Evolutionary conservation across 345 rosid genomes (phyloP).

Genomic region (Syzygium oleosum): DNA sequence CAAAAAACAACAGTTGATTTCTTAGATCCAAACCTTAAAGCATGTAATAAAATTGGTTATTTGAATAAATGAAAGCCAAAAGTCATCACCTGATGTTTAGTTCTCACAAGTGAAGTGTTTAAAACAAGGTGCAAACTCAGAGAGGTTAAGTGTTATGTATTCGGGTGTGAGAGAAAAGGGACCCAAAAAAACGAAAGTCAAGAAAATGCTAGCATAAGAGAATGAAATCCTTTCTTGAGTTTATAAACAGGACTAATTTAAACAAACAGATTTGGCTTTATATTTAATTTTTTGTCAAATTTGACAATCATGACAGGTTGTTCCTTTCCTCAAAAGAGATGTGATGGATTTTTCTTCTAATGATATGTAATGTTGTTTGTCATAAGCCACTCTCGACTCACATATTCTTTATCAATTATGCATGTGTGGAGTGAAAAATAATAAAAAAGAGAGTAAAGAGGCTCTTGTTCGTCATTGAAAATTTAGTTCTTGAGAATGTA

Average conservation of each 20-base stretch:
- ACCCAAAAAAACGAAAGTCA: not conserved
- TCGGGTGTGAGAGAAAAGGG: not conserved
- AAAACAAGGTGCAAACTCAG: not conserved
- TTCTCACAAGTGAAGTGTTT: not conserved
- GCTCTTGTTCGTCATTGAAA: not conserved
- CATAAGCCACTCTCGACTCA: not conserved
- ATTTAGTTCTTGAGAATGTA: not conserved
- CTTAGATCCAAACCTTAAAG: not conserved
- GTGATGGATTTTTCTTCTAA: not conserved
- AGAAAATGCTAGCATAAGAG: not conserved
- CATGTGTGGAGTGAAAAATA: not conserved
- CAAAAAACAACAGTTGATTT: not conserved
- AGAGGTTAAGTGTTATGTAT: not conserved
- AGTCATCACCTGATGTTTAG: not conserved
- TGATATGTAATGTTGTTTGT: not conserved
- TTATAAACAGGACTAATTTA: not conserved
- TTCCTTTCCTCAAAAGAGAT: not conserved
- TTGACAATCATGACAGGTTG: not conserved
- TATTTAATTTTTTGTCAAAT: not conserved
- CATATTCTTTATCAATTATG: not conserved
- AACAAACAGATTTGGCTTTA: not conserved
- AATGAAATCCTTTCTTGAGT: not conserved
- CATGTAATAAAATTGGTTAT: not conserved
- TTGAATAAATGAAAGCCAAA: not conserved
- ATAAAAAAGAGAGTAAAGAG: not conserved